Base-by-base conservation (phyloP, 2,329 filamentous ascomycete species). In the Xylariaceae sp. region DNA sequence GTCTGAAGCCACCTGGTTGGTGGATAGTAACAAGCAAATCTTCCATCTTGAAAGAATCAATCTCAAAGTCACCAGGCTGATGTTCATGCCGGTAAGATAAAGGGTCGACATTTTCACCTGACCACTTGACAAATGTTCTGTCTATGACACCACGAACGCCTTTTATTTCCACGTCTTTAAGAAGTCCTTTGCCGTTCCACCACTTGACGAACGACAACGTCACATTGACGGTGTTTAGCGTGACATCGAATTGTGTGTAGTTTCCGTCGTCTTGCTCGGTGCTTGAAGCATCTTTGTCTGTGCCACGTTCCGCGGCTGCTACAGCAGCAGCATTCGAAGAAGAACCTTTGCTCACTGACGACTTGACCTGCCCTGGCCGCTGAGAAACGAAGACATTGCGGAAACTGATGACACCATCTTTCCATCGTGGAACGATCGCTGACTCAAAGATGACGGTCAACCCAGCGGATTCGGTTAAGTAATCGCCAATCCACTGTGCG, bases 171-270 rank as follows among this genome's bases (percentile, higher is more conserved):
- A 99, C 94, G 68, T 97, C 91, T 64, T 90, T 87, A 7, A 99
- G 77, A 5, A 95, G 80, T 0, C 94, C 94, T 71, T 93, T 97
- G 18, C 94, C 93, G 64, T 96, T 97, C 84, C 96, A 95, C 94
- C 94, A 99, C 70, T 97, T 97, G n/a, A 92, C 81, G 64, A 99
- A 97, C 0, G 94, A 99, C 21, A 99, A 73, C 0, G 93, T 97
- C 35, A 99, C 93, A 67, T 99, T 96, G 57, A 99, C 91, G 0
- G 91, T 95, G 58, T 94, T 91, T 54, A 99, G 91, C 0, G 92
- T 96, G 13, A 99, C 79, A 67, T 99, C 94, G 64, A 97, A 99
- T 64, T 99, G 94, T 0, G 92, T 97, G 71, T 97, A 99, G 68
- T 99, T 99, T 15, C 90, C 91, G 68, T 97, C 93, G 67, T 97